These are phyloP conservation scores for Chondrostereum purpureum DNA, from an alignment of 1,284 basidiomycete species.

Conservation along the genomic window DNA sequence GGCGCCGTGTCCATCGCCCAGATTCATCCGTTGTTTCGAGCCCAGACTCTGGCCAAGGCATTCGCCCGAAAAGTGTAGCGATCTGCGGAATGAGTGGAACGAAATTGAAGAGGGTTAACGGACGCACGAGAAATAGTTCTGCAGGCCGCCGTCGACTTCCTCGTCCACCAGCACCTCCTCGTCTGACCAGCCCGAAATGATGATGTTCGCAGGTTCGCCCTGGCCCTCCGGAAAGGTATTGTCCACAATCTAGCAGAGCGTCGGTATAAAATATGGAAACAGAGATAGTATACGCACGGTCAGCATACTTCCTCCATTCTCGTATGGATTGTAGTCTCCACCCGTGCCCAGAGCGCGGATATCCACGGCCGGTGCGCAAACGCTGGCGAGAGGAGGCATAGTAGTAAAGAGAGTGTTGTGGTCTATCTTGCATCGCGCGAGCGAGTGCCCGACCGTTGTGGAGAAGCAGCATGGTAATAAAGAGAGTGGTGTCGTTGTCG, in stretches of 20 bases:
- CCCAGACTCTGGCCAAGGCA: conserved; percentile 84
- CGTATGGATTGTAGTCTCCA: background rate
- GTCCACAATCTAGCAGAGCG: background rate
- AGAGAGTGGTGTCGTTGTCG: too few species aligned
- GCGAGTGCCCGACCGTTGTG: too few species aligned
- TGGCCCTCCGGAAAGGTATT: conserved; percentile 67
- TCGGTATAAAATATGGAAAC: background rate
- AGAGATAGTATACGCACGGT: background rate
- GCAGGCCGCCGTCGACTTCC: conserved; percentile 62
- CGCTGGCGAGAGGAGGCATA: too few species aligned
- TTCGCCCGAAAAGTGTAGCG: conserved; percentile 62
- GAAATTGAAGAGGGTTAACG: background rate
- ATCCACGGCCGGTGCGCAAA: too few species aligned
- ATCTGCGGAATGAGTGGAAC: conserved; percentile 26
- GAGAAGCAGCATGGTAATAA: too few species aligned
- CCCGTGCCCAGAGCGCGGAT: too few species aligned
- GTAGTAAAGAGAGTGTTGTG: too few species aligned
- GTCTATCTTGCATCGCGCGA: too few species aligned
- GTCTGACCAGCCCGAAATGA: conserved; percentile 81
- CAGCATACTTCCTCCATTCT: background rate
- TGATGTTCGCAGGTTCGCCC: conserved; percentile 86
- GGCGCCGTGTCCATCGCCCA: conserved; percentile 79
- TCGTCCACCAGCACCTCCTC: conserved; percentile 60
- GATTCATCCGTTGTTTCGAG: conserved; percentile 64
- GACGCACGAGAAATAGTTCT: conserved; percentile 60